Evolutionary conservation across 768 basidiomycete species (phyloP), one percentile per base, ranked within the genome.

Genomic region (Rhodotorula paludigena): DNA sequence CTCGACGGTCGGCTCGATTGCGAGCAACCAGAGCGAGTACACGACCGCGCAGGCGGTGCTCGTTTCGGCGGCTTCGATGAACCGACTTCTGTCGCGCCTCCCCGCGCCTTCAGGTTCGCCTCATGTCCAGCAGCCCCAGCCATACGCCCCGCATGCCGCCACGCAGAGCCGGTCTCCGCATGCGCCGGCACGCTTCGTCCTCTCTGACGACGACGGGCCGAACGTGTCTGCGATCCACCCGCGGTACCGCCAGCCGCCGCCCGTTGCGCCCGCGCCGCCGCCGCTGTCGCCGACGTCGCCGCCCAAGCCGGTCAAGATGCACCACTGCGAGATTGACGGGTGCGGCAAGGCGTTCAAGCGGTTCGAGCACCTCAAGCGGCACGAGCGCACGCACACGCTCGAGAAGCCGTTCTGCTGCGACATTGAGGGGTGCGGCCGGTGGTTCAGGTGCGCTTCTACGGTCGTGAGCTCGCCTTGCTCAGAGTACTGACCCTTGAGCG

Each of bases 381-480:
- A 74, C 66, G 66, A 69, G 49, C 55, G 73, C n/a, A 71, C 69
- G 20, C 73, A 74, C 51, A 74, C 73, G 55, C 20, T 47, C 25
- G 73, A 74, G 54, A 68, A 66, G 45, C 73, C 73, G 21, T 74
- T 61, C 58, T 35, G 38, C n/a, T 74, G 73, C 53, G 65, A 69
- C 32, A 41, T 70, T 10, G 48, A 48, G 1, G 72, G 68, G 8
- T 73, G 72, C 57, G 63, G 53, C 18, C 45, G 65, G 21, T 67
- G 33, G 54, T 73, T 73, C 65, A 44, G 39, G 68, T 63, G 30
- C 45, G 66, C 57, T 35, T 38, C 28, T 16, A 4, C 18, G 15
- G 8, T 41, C 25, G 2, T 21, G 23, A n/a, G 38, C 16, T 32
- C 48, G 7, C 10, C 48, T 32, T 32, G 14, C 45, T 25, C 45